Evolutionary conservation across 768 basidiomycete genomes (phyloP).

Genomic region (Agrocybe pediades): DNA sequence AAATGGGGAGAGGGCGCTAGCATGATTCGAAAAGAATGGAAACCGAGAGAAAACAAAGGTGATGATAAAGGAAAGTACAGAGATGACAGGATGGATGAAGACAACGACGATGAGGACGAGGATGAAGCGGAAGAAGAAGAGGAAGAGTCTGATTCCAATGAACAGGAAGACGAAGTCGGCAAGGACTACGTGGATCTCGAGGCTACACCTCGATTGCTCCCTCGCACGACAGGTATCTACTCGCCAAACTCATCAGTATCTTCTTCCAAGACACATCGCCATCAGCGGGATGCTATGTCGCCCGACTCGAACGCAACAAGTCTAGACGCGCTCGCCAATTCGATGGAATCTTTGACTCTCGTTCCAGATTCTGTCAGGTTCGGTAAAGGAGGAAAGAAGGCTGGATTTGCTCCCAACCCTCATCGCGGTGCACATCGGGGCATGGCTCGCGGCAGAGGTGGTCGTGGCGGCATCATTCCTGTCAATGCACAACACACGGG

Average conservation of each 20-base stretch:
- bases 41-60: conserved; percentile 30
- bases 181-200: conserved; percentile 25
- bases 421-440: conserved; percentile 13
- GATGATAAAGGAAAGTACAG: conserved; percentile 18
- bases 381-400: conserved; percentile 65
- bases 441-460: conserved; percentile 24
- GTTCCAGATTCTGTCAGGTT: conserved; percentile 73
- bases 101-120: conserved; percentile 29
- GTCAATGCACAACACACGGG: conserved; percentile 6
- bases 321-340: conserved; percentile 52
- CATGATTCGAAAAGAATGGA: conserved; percentile 76
- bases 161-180: conserved; percentile 20
- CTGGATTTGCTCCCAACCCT: conserved; percentile 48
- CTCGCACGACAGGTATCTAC: conserved; percentile 15
- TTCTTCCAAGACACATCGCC: conserved; percentile 5
- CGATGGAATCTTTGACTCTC: conserved; percentile 50
- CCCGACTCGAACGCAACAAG: conserved; percentile 24
- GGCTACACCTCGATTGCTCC: conserved; percentile 28
- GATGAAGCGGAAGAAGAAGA: conserved; percentile 19
- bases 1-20: conserved; percentile 86
- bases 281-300: conserved; percentile 6
- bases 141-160: conserved; percentile 20
- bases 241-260: conserved; percentile 21
- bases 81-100: conserved; percentile 30
- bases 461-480: not conserved